These are phyloP conservation scores for Trichoderma sp. DNA, from an alignment of 2,329 filamentous ascomycete species.

Conservation along the genomic window DNA sequence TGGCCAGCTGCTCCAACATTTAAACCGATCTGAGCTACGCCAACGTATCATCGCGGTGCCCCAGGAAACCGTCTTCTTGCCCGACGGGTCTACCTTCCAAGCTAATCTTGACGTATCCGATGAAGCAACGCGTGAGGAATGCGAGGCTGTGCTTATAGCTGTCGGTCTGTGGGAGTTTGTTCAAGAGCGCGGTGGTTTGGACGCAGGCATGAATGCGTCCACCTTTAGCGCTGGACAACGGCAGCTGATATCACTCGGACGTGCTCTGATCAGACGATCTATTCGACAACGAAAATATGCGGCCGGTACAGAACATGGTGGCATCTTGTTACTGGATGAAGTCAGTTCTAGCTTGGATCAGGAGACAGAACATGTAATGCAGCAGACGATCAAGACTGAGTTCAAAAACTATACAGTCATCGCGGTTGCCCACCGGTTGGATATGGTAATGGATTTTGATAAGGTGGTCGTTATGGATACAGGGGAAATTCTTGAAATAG, in stretches of 20 bases:
- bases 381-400: neutral
- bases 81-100: neutral
- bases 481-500: neutral
- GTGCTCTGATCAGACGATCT: slow-evolving; percentile 49
- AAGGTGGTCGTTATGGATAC: neutral
- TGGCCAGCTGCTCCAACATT: neutral
- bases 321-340: neutral
- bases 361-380: neutral
- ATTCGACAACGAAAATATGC: neutral
- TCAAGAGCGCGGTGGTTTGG: slow-evolving; percentile 34
- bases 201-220: slow-evolving; percentile 42
- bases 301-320: neutral
- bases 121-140: neutral
- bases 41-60: neutral
- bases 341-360: neutral
- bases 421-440: neutral
- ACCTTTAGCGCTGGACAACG: slow-evolving; percentile 57
- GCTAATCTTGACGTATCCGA: neutral
- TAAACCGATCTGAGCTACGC: neutral
- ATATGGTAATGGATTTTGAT: neutral
- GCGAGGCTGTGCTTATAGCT: neutral
- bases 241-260: slow-evolving; percentile 61
- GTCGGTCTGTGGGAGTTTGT: slow-evolving; percentile 38
- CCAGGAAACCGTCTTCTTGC: neutral
- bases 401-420: neutral